Base-by-base conservation (phyloP, 139 green algal genomes). In the Yamagishiella unicocca region DNA sequence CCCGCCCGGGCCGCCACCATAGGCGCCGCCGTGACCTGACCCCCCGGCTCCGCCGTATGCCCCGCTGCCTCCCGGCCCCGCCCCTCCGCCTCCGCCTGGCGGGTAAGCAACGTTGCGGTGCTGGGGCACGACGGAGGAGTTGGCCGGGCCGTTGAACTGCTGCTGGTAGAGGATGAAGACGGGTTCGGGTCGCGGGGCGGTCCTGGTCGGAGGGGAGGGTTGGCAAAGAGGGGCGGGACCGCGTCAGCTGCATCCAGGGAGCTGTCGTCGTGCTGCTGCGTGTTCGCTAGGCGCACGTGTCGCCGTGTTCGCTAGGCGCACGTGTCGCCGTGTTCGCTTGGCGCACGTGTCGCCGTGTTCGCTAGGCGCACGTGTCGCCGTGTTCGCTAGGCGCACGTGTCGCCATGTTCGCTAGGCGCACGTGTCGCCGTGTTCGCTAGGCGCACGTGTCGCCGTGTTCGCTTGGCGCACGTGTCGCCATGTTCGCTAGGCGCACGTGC, bases 131-230 rank as follows among this genome's bases (percentile, higher is more conserved):
- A 86, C 80, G 7, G 80, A 31, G 4, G 80, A 66, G 66, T 86
- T 86, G 42, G 80, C 64, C 0, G 80, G 80, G 21, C 80, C 80
- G 43, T 86, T 78, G 35, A 86, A 86, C 35, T 86, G 80, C 64
- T 78, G 35, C 43, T 77, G 64, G 43, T 86, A 86, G n/a, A 86
- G 80, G 8, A 86, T 22, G 80, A 78, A 86, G 27, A 86, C 80
- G 31, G 80, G 64, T 22, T 86, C 80, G 21, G 62, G 64, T 10
- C 64, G 43, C 14, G 64, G 80, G 4, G 5, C 33, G 31, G 35
- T 7, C 62, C 80, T 86, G 66, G 6, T 35, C 12, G 2, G 33
- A 14, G 31, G 38, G 3, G 6, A 7, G 67, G 33, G 19, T n/a
- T 33, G 67, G 66, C 31, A 75, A 42, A 0, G 43, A 22, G 72